Conservation (phyloP, 495 filamentous ascomycete genomes). For the Hypoxylon fragiforme region DNA sequence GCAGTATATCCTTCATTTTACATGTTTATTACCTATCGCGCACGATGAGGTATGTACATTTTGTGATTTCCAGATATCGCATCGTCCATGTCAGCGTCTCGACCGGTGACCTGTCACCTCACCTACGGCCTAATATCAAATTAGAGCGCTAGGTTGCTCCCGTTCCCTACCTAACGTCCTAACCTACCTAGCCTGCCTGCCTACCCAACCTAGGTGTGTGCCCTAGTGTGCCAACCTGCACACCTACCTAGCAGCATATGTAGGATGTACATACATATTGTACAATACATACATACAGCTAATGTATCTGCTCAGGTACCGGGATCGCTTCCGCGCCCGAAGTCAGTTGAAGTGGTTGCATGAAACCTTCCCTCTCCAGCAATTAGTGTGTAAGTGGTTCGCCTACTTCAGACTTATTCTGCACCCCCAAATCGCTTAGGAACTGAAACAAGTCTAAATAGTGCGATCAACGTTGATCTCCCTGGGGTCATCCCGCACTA, state of each 20-base stretch:
- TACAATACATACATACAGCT: no score
- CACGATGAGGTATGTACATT: no score
- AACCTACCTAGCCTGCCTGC: no score
- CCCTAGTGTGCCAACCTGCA: no score
- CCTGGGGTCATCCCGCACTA: constrained; percentile 21
- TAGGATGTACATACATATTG: no score
- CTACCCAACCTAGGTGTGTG: no score
- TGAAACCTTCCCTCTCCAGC: constrained; percentile 32
- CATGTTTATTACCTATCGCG: not conserved
- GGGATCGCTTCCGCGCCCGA: constrained; percentile 27
- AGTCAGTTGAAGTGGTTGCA: constrained; percentile 24
- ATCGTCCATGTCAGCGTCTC: constrained; percentile 9
- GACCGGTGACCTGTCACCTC: constrained; percentile 3
- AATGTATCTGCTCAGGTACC: constrained; percentile 24
- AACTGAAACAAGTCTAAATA: constrained; percentile 38
- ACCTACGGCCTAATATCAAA: constrained; percentile 3
- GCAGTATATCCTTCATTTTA: no score
- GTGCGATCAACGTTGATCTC: constrained; percentile 29
- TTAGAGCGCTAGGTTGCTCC: constrained; percentile 27
- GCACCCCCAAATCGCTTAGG: constrained; percentile 31
- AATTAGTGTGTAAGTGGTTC: constrained; percentile 17
- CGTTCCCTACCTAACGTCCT: no score
- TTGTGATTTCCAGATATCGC: not conserved
- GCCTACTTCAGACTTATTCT: constrained; percentile 32
- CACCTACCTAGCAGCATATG: not conserved